These are phyloP conservation scores for Colletotrichum horii DNA, from an alignment of 2,329 filamentous ascomycete species.

Conservation along the genomic window DNA sequence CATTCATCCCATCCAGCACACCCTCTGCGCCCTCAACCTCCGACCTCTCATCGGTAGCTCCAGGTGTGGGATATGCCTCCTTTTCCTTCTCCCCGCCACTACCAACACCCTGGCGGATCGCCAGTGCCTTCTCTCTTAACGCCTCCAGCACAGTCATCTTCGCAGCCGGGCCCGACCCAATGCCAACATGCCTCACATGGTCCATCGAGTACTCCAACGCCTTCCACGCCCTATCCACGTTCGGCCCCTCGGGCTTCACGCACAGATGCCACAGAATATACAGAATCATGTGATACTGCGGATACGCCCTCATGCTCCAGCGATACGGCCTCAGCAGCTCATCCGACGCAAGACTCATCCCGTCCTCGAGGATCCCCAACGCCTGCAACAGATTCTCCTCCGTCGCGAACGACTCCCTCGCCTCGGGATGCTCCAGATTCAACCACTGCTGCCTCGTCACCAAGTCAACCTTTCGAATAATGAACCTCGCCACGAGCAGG, in stretches of 20 bases:
- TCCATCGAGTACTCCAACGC: constrained; percentile 19
- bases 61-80: neutral
- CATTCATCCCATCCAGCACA: neutral
- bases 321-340: constrained; percentile 41
- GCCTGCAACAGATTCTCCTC: constrained; percentile 39
- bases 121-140: constrained; percentile 32
- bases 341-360: constrained; percentile 31
- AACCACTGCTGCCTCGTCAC: constrained; percentile 33
- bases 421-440: constrained; percentile 22
- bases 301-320: constrained; percentile 44
- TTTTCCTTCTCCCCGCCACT: neutral
- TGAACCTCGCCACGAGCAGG: constrained; percentile 28
- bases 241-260: constrained; percentile 36
- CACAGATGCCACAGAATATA: constrained; percentile 50
- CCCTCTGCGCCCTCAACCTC: neutral
- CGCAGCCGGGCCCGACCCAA: constrained; percentile 20
- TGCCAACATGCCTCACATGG: constrained; percentile 1
- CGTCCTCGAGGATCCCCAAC: constrained; percentile 36
- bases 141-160: constrained; percentile 37
- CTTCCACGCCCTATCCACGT: constrained; percentile 37
- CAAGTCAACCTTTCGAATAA: constrained; percentile 39
- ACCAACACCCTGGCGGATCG: constrained; percentile 21
- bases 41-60: neutral
- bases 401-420: constrained; percentile 26
- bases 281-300: constrained; percentile 47